These are phyloP conservation scores for Candida stauntonica DNA, from an alignment of 805 yeast species.

Conservation along the genomic window DNA sequence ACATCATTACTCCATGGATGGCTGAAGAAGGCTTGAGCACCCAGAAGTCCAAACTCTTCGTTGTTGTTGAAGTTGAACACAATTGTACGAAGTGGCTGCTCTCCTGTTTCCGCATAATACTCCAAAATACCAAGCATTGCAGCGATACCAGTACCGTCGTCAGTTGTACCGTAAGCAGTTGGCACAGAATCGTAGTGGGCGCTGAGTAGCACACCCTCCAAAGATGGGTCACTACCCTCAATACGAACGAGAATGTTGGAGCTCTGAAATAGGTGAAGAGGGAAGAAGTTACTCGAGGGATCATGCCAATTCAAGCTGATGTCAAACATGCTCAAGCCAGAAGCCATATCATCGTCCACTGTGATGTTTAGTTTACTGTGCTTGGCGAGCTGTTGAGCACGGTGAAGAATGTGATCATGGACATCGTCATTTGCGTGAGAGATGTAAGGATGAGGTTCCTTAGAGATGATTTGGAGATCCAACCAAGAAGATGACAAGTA, in stretches of 20 bases:
- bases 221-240: slow-evolving; percentile 51
- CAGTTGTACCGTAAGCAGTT: slow-evolving; percentile 82
- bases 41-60: slow-evolving; percentile 84
- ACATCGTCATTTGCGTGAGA: slow-evolving; percentile 74
- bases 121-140: slow-evolving; percentile 69
- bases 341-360: slow-evolving; percentile 34
- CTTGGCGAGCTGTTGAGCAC: slow-evolving; percentile 35
- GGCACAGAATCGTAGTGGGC: slow-evolving; percentile 93
- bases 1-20: slow-evolving; percentile 70
- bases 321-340: slow-evolving; percentile 40
- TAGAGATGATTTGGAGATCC: slow-evolving; percentile 66
- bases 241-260: slow-evolving; percentile 75
- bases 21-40: slow-evolving; percentile 67
- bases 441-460: slow-evolving; percentile 70
- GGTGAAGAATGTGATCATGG: slow-evolving; percentile 55
- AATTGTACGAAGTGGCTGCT: slow-evolving; percentile 65
- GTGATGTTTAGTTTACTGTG: slow-evolving; percentile 24
- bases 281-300: slow-evolving; percentile 31
- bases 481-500: slow-evolving; percentile 51
- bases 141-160: slow-evolving; percentile 88
- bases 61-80: slow-evolving; percentile 84
- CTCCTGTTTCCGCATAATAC: slow-evolving; percentile 33
- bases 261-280: slow-evolving; percentile 74
- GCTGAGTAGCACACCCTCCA: slow-evolving; percentile 69
- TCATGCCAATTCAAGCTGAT: slow-evolving; percentile 47